Conservation (phyloP, 2,329 filamentous ascomycete species). For the Trichoderma simmonsii region DNA sequence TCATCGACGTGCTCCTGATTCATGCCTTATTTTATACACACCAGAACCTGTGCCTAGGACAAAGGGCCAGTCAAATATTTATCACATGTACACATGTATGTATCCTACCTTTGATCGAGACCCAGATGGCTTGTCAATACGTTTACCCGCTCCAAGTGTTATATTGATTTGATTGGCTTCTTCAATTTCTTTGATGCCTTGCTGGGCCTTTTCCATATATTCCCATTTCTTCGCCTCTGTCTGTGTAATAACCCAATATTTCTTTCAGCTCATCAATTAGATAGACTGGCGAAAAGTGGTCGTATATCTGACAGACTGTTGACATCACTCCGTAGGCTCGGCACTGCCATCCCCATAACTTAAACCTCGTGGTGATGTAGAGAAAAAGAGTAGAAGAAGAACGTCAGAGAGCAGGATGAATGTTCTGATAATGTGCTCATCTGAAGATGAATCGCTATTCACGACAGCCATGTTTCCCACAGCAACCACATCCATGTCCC, state of each 20-base stretch:
- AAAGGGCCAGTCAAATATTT: neutral
- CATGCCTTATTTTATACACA: neutral
- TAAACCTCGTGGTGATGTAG: neutral
- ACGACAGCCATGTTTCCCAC: neutral
- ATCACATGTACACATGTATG: neutral
- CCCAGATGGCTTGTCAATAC: neutral
- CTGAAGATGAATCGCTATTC: neutral
- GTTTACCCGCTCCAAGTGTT: neutral
- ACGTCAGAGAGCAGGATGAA: neutral
- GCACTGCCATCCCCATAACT: neutral
- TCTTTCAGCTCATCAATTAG: neutral
- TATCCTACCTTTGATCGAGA: neutral
- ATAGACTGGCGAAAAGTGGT: neutral
- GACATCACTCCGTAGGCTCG: neutral
- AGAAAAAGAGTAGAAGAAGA: neutral
- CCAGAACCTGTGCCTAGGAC: neutral
- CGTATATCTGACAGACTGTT: neutral
- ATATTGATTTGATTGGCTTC: neutral
- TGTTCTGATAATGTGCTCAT: neutral
- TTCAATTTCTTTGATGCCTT: neutral
- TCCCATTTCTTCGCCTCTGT: neutral
- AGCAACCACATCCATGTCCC: neutral
- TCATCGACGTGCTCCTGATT: neutral
- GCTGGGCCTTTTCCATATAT: rapidly evolving
- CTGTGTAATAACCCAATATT: rapidly evolving